phyloP scores from a whole-genome alignment of 306 rosid species.

The Medicago ruthenica region DNA sequence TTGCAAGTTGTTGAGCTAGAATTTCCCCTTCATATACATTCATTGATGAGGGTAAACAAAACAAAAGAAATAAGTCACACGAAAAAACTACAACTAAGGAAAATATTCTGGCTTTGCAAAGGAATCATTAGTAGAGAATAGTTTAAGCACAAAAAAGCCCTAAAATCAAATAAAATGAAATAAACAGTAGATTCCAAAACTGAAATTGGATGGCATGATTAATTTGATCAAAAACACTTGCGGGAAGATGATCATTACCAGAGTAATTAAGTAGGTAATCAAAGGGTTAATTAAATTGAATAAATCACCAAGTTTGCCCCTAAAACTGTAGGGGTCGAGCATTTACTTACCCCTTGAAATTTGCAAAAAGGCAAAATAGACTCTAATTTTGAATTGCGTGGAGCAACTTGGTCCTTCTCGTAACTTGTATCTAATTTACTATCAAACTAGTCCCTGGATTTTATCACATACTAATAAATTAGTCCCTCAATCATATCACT shows the following conservation, averaged over 20 bases:
- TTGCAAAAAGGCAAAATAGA: no score
- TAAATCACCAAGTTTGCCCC: no score
- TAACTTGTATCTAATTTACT: no score
- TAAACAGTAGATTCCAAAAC: constrained; percentile 9
- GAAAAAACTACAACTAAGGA: constrained; percentile 33
- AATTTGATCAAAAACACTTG: not conserved
- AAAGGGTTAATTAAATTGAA: constrained; percentile 9
- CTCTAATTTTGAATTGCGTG: no score
- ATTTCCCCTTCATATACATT: constrained; percentile 68
- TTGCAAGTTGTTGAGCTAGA: constrained; percentile 87
- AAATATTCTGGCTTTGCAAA: constrained; percentile 11
- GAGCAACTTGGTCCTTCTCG: no score
- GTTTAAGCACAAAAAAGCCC: not conserved
- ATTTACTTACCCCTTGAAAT: no score
- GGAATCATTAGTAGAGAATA: not conserved
- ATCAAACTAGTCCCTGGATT: no score
- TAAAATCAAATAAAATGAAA: constrained; percentile 19
- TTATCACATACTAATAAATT: no score
- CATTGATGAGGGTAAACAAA: not conserved
- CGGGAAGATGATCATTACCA: not conserved
- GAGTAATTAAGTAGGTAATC: not conserved
- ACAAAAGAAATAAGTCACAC: not conserved
- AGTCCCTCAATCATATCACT: no score
- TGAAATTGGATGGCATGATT: constrained; percentile 5
- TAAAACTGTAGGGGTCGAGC: no score